Conservation (phyloP, 2,329 filamentous ascomycete genomes). For the Xylariaceae sp. region DNA sequence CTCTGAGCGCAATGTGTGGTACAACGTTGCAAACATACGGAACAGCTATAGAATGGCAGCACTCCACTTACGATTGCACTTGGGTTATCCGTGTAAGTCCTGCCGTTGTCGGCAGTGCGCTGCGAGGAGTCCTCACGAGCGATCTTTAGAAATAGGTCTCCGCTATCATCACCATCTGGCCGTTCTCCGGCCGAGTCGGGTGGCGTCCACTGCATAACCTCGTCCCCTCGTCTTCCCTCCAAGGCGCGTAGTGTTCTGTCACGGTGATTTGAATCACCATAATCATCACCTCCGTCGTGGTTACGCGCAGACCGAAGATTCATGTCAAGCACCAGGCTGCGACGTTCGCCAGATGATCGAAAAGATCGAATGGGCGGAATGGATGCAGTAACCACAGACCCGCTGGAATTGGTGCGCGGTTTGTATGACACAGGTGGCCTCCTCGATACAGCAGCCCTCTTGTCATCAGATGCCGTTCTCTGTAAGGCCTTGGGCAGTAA, state of each 20-base stretch:
- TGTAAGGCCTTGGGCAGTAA: constrained; percentile 54
- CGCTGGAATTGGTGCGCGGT: constrained; percentile 44
- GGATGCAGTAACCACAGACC: constrained; percentile 41
- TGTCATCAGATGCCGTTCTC: constrained; percentile 56
- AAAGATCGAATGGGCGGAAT: constrained; percentile 64
- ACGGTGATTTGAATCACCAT: constrained; percentile 51
- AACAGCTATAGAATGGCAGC: constrained; percentile 24
- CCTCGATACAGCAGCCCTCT: constrained; percentile 49
- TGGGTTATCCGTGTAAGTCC: constrained; percentile 45
- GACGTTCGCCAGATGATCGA: constrained; percentile 63
- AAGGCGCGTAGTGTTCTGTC: constrained; percentile 59
- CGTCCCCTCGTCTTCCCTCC: constrained; percentile 53
- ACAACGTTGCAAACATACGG: constrained; percentile 3
- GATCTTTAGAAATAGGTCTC: constrained; percentile 66
- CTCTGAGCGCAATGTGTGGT: constrained; percentile 8
- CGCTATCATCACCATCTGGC: constrained; percentile 58
- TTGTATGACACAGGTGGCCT: constrained; percentile 61
- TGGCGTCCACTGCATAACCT: constrained; percentile 49
- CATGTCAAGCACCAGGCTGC: constrained; percentile 61
- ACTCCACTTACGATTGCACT: constrained; percentile 55
- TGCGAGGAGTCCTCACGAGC: constrained; percentile 59
- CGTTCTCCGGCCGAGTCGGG: constrained; percentile 48
- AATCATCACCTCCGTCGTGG: constrained; percentile 53
- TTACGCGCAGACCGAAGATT: constrained; percentile 51
- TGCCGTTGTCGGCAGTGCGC: constrained; percentile 46